Conservation (phyloP, 345 rosid genomes). For the Populus davidiana region DNA sequence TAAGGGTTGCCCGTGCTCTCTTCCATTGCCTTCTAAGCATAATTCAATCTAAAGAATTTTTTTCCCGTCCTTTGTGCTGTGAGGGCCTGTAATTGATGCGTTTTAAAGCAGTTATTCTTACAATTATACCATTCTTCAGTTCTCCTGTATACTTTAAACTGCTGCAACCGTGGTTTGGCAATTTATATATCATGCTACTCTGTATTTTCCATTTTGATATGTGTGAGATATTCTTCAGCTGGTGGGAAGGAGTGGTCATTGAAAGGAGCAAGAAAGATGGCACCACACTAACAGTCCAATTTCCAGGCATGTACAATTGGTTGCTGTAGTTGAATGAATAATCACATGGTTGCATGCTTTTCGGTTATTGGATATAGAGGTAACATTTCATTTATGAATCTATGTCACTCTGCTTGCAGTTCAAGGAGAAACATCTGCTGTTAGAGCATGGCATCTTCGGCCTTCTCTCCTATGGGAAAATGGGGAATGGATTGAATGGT, state of each 20-base stretch:
- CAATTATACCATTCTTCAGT: neutral
- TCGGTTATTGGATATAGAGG: neutral
- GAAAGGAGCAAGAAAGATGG: conserved; percentile 85
- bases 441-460: conserved; percentile 80
- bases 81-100: neutral
- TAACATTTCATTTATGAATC: conserved; percentile 6
- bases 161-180: neutral
- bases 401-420: conserved; percentile 42
- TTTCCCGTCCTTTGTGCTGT: neutral
- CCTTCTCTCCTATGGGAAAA: conserved; percentile 84
- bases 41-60: neutral
- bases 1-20: neutral
- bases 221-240: conserved; percentile 36
- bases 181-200: neutral
- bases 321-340: neutral
- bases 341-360: neutral
- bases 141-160: neutral
- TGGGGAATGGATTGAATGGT: conserved; percentile 85
- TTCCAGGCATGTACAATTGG: conserved; percentile 56
- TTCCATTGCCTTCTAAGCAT: too few species aligned
- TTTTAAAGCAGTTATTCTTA: neutral
- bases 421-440: conserved; percentile 52
- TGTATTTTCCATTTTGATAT: neutral
- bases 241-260: conserved; percentile 90
- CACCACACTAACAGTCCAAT: conserved; percentile 55